Evolutionary conservation across 2,329 filamentous ascomycete species (phyloP).

Genomic region (Clarireedia hainanense): DNA sequence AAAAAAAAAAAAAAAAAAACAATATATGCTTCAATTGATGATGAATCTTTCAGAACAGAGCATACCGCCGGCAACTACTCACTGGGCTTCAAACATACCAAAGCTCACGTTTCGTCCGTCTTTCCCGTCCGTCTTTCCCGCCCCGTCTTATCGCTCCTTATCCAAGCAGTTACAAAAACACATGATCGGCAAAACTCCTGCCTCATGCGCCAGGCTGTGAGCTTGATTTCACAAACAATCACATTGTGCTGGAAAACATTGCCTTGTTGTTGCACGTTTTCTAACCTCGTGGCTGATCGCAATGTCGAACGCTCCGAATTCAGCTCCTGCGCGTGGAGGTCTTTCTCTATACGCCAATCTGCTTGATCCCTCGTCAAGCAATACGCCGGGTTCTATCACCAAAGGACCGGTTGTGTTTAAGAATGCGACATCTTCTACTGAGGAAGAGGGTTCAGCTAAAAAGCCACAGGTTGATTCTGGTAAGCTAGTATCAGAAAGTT

Average conservation of each 20-base stretch:
- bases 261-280: not conserved
- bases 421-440: constrained; percentile 35
- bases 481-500: constrained; percentile 38
- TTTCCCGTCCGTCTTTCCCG: not conserved
- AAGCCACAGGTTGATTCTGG: constrained; percentile 52
- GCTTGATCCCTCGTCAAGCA: constrained; percentile 53
- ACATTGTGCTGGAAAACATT: not conserved
- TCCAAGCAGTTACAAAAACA: not conserved
- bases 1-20: not conserved
- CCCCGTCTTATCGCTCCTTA: not conserved
- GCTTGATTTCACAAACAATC: constrained; percentile 8
- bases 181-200: not conserved
- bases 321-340: constrained; percentile 33
- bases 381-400: constrained; percentile 55
- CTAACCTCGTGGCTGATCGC: not conserved
- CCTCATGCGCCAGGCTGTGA: constrained; percentile 10
- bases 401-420: constrained; percentile 68
- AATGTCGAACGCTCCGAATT: constrained; percentile 25
- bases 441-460: constrained; percentile 43
- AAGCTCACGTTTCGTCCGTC: not conserved
- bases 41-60: too few relatives aligned
- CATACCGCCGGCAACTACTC: not conserved
- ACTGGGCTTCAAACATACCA: not conserved
- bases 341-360: constrained; percentile 82
- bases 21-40: not conserved